These are phyloP conservation scores for Sphaerulina vaccinii DNA, from an alignment of 2,329 filamentous ascomycete genomes.

Conservation along the genomic window DNA sequence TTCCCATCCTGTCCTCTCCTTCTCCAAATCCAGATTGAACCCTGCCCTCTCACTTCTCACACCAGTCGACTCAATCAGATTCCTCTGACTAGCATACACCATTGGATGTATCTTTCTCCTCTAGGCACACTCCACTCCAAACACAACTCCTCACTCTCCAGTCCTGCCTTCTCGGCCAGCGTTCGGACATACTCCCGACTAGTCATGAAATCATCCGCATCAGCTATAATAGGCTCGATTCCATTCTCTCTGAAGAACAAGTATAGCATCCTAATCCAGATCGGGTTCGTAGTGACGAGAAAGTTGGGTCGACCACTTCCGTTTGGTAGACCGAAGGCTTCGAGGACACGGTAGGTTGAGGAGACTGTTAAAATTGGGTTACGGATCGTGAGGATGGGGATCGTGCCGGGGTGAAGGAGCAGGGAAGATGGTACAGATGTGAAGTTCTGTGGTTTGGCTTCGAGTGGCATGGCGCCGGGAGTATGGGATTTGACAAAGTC, in stretches of 20 bases:
- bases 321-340: constrained; percentile 11
- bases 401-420: constrained; percentile 29
- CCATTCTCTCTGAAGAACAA: constrained; percentile 35
- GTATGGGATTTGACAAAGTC: neutral
- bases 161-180: constrained; percentile 13
- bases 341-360: constrained; percentile 37
- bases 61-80: constrained; percentile 4
- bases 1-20: neutral
- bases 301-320: constrained; percentile 20
- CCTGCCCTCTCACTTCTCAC: neutral
- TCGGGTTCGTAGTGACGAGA: constrained; percentile 32
- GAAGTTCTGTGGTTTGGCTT: constrained; percentile 1
- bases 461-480: neutral
- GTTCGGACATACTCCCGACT: constrained; percentile 30
- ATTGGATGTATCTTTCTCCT: constrained; percentile 7
- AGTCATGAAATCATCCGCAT: constrained; percentile 43
- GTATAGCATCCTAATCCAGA: constrained; percentile 38
- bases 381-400: constrained; percentile 15
- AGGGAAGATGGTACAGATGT: constrained; percentile 41
- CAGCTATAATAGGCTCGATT: constrained; percentile 36
- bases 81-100: constrained; percentile 8
- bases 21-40: neutral
- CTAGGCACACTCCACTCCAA: neutral
- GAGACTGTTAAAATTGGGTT: constrained; percentile 43
- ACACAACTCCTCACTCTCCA: constrained; percentile 18